Evolutionary conservation across 805 yeast species (phyloP).

Genomic region (Ogataea chonburiensis): DNA sequence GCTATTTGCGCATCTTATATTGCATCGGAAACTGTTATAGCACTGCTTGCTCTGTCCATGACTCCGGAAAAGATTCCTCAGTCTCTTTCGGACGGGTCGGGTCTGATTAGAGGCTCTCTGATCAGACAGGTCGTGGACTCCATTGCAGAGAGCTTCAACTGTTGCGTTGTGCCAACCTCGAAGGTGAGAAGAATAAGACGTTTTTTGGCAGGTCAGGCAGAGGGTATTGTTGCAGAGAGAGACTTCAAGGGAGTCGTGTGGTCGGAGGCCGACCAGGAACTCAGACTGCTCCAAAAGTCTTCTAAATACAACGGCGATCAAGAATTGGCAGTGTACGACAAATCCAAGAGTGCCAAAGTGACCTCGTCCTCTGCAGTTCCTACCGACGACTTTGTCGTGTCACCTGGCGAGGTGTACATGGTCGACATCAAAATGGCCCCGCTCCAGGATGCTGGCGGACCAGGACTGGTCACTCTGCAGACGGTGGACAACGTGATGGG

Average conservation of each 20-base stretch:
- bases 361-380: constrained; percentile 62
- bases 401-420: constrained; percentile 82
- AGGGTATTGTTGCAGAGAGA: constrained; percentile 85
- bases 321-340: constrained; percentile 41
- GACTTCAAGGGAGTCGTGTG: constrained; percentile 91
- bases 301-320: constrained; percentile 32
- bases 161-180: constrained; percentile 89
- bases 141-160: constrained; percentile 81
- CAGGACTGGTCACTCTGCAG: constrained; percentile 69
- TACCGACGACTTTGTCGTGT: constrained; percentile 68
- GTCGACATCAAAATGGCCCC: constrained; percentile 84
- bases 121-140: constrained; percentile 78
- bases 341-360: constrained; percentile 36
- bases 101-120: constrained; percentile 59
- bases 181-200: constrained; percentile 89
- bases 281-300: constrained; percentile 46
- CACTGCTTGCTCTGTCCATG: constrained; percentile 69
- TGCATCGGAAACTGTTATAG: constrained; percentile 83
- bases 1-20: constrained; percentile 85
- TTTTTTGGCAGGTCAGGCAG: constrained; percentile 94
- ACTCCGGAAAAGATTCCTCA: constrained; percentile 73
- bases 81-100: constrained; percentile 38
- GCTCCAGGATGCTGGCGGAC: constrained; percentile 44
- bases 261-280: constrained; percentile 82
- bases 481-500: constrained; percentile 65